A percentile compares a stretch with the other conserved stretches of the same genome.
These are phyloP conservation scores for Mucor velutinosus DNA, from an alignment of 371 early-diverging fungal genomes.

Conservation along the genomic window DNA sequence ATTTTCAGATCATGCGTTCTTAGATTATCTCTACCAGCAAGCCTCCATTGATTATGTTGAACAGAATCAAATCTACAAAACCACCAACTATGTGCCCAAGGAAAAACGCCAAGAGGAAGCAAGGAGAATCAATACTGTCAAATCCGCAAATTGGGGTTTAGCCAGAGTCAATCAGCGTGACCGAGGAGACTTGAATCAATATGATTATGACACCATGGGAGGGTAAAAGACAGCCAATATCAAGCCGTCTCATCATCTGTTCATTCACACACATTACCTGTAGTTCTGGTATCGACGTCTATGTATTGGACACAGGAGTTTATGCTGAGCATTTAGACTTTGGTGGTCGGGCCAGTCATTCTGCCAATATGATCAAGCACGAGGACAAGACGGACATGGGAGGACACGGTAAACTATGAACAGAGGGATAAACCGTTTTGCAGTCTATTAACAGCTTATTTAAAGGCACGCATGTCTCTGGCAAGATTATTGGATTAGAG, in stretches of 20 bases:
- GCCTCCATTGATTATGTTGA: constrained; percentile 57
- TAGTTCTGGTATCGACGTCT: constrained; percentile 58
- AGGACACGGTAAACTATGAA: constrained; percentile 72
- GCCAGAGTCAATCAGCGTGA: constrained; percentile 54
- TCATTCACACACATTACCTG: background rate
- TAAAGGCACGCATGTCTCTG: constrained; percentile 78
- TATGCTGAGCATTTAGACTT: constrained; percentile 74
- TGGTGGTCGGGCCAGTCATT: constrained; percentile 71
- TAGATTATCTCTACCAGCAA: constrained; percentile 30
- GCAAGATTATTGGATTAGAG: constrained; percentile 65
- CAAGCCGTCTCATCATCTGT: constrained; percentile 17
- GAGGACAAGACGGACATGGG: constrained; percentile 65
- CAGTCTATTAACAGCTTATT: constrained; percentile 12
- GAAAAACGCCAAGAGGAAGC: background rate
- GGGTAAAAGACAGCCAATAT: constrained; percentile 36
- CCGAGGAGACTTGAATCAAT: constrained; percentile 33
- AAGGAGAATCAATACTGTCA: background rate
- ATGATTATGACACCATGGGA: constrained; percentile 47
- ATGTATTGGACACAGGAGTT: constrained; percentile 80
- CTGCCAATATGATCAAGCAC: constrained; percentile 48
- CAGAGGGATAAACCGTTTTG: background rate
- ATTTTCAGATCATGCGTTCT: constrained; percentile 31
- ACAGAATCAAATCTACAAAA: constrained; percentile 43
- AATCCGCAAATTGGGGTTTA: constrained; percentile 61
- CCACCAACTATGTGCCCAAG: constrained; percentile 4